Evolutionary conservation across 202 grass and related monocot species (phyloP).

Genomic region (Cymbopogon flexuosus): DNA sequence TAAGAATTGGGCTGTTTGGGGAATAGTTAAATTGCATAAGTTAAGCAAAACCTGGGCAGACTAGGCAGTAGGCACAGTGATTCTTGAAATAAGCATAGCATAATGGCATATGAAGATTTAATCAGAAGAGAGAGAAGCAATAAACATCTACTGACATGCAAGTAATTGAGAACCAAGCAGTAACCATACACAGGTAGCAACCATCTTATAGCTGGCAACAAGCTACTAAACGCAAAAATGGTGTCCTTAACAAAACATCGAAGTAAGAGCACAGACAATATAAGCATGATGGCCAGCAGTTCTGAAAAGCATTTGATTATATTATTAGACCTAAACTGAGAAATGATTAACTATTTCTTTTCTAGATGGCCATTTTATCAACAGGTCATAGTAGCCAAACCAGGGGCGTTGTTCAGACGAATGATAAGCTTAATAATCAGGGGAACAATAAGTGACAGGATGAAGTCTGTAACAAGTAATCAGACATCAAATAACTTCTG

Average conservation of each 20-base stretch:
- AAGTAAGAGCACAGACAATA: neutral
- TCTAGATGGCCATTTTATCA: neutral
- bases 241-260: neutral
- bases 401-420: neutral
- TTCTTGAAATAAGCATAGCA: neutral
- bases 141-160: neutral
- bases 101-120: neutral
- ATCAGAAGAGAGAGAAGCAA: neutral
- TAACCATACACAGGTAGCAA: slow-evolving; percentile 12
- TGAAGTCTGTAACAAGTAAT: neutral
- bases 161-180: neutral
- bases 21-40: neutral
- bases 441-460: neutral
- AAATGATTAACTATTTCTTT: neutral
- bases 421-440: neutral
- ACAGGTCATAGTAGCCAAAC: slow-evolving; percentile 5
- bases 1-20: neutral
- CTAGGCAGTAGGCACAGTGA: neutral
- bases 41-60: neutral
- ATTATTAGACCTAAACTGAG: neutral
- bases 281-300: neutral
- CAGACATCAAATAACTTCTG: slow-evolving; percentile 2
- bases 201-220: neutral
- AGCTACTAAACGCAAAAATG: slow-evolving; percentile 13
- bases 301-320: neutral